phyloP scores from a whole-genome alignment of 2,329 filamentous ascomycete genomes.

The Xylaria sp. region DNA sequence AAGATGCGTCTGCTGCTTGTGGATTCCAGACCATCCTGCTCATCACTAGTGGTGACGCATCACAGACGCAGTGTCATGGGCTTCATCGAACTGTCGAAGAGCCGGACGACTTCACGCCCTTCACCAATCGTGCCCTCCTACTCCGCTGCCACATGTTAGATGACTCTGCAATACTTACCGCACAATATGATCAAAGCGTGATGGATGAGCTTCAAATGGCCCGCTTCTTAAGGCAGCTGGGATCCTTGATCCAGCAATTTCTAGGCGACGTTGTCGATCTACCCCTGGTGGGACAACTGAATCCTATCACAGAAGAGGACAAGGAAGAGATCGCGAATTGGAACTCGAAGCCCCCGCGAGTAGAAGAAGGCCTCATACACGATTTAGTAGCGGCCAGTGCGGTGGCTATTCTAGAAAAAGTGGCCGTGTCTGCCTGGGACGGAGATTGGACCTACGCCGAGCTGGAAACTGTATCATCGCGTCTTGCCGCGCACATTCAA shows the following conservation, averaged over 20 bases:
- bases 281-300: conserved; percentile 7
- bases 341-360: not conserved
- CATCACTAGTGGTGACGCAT: conserved; percentile 5
- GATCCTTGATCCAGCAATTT: conserved; percentile 17
- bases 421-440: conserved; percentile 16
- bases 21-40: conserved; percentile 17
- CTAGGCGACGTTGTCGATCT: conserved; percentile 6
- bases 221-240: conserved; percentile 15
- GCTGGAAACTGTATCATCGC: conserved; percentile 12
- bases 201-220: conserved; percentile 5
- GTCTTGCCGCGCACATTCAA: conserved; percentile 8
- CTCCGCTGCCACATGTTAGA: conserved; percentile 7
- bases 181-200: conserved; percentile 14
- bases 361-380: conserved; percentile 3
- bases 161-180: conserved; percentile 6
- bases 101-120: conserved; percentile 10
- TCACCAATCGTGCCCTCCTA: conserved; percentile 15
- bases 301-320: conserved; percentile 15
- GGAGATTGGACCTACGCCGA: conserved; percentile 18
- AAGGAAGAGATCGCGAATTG: conserved; percentile 9
- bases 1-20: conserved; percentile 17
- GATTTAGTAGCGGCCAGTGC: not conserved
- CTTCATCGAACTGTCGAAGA: conserved; percentile 16
- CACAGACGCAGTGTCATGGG: not conserved
- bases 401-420: not conserved